Percentiles rank a stretch among this genome's conserved stretches.
phyloP scores from a whole-genome alignment of 345 rosid genomes.

The Erysimum cheiranthoides region DNA sequence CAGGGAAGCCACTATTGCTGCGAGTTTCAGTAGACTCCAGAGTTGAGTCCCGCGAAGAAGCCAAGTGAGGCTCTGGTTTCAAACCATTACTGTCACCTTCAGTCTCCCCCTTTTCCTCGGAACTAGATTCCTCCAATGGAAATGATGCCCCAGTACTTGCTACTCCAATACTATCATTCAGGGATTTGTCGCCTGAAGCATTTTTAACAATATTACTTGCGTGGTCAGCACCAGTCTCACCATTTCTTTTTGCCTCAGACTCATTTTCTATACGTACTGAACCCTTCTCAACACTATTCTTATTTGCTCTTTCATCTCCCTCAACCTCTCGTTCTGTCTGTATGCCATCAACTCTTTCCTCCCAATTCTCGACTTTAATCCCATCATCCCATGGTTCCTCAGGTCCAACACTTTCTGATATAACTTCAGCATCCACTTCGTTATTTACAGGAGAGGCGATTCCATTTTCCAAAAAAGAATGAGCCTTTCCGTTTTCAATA shows the following conservation, averaged over 20 bases:
- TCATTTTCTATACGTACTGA: slow-evolving; percentile 23
- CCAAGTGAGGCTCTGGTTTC: slow-evolving; percentile 35
- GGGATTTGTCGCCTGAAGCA: slow-evolving; percentile 22
- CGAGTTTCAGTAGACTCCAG: slow-evolving; percentile 43
- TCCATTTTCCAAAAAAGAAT: slow-evolving; percentile 29
- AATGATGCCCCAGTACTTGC: slow-evolving; percentile 16
- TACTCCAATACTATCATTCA: slow-evolving; percentile 16
- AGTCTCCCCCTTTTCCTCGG: slow-evolving; percentile 45
- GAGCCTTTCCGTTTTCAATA: slow-evolving; percentile 27
- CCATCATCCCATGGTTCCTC: slow-evolving; percentile 29
- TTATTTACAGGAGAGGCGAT: background rate
- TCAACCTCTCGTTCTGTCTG: slow-evolving; percentile 33
- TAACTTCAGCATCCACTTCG: slow-evolving; percentile 32
- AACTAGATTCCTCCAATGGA: slow-evolving; percentile 36
- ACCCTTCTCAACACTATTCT: slow-evolving; percentile 30
- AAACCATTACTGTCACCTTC: slow-evolving; percentile 28
- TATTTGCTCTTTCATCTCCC: slow-evolving; percentile 35
- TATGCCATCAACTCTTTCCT: slow-evolving; percentile 38
- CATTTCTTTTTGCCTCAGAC: slow-evolving; percentile 32
- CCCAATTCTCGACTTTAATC: slow-evolving; percentile 35
- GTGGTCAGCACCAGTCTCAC: slow-evolving; percentile 13
- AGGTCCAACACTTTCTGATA: background rate
- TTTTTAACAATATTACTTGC: slow-evolving; percentile 2
- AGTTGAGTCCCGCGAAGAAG: slow-evolving; percentile 41
- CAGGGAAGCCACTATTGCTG: slow-evolving; percentile 35